Evolutionary conservation across 371 early-diverging fungal species (phyloP).

Genomic region (Mitosporidium daphniae): DNA sequence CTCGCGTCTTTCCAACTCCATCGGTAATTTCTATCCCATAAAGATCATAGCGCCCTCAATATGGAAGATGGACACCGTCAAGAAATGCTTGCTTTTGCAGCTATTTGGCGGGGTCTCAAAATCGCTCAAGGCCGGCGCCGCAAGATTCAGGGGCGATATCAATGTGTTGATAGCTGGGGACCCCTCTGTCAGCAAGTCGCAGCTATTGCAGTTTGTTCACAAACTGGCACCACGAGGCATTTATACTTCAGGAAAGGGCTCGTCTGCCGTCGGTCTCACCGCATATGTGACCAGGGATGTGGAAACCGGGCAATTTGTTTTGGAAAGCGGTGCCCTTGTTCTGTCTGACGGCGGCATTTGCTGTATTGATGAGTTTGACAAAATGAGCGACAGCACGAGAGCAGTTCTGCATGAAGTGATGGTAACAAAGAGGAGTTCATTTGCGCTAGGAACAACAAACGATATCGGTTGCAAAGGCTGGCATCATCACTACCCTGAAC

Average conservation of each 20-base stretch:
- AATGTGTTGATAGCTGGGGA: conserved; percentile 15
- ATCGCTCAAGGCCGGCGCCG: conserved; percentile 4
- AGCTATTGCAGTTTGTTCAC: conserved; percentile 13
- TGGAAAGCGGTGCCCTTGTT: conserved; percentile 18
- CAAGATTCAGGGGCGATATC: conserved; percentile 10
- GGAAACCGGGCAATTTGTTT: conserved; percentile 25
- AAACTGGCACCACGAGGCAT: conserved; percentile 16
- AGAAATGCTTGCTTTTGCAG: conserved; percentile 81
- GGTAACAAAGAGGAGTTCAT: conserved; percentile 12
- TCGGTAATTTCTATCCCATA: conserved; percentile 12
- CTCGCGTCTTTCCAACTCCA: conserved; percentile 30
- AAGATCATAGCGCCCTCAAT: conserved; percentile 59
- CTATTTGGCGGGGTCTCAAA: conserved; percentile 63
- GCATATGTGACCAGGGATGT: conserved; percentile 28
- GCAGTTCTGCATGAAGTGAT: conserved; percentile 12
- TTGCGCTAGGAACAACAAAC: conserved; percentile 8
- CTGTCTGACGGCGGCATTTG: conserved; percentile 19
- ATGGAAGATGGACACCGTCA: conserved; percentile 79
- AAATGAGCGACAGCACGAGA: conserved; percentile 12
- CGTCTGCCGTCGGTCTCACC: conserved; percentile 30
- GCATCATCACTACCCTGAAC: conserved; percentile 12
- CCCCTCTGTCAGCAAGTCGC: conserved; percentile 22
- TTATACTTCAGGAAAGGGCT: conserved; percentile 19
- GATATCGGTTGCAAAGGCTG: conserved; percentile 6
- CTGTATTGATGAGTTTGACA: conserved; percentile 24